phyloP scores from a whole-genome alignment of 129 eudicot genomes.

The Helianthus tuberosus region DNA sequence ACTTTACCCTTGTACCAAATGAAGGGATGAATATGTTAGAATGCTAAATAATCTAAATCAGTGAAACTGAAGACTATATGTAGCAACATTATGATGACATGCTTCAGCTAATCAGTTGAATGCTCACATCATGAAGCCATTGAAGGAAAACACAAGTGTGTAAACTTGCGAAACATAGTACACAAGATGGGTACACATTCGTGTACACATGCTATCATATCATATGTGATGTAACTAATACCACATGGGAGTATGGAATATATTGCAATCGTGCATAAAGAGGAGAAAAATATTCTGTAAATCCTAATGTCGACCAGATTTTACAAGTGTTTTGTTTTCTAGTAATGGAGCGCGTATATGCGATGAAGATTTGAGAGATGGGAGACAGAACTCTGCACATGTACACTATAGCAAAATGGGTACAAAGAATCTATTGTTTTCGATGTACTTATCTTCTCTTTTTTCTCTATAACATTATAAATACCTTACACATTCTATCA shows the following conservation, averaged over 20 bases:
- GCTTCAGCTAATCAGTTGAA: slow-evolving; percentile 1
- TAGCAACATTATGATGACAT: slow-evolving; percentile 16
- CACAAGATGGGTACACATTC: background rate
- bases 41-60: slow-evolving; percentile 5
- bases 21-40: background rate
- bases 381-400: slow-evolving; percentile 7
- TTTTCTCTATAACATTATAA: slow-evolving; percentile 37
- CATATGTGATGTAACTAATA: background rate
- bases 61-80: slow-evolving; percentile 10
- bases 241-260: slow-evolving; percentile 21
- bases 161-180: background rate
- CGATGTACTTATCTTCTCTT: slow-evolving; percentile 1
- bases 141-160: background rate
- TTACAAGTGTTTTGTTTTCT: slow-evolving; percentile 25
- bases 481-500: slow-evolving; percentile 32
- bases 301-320: slow-evolving; percentile 37
- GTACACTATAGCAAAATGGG: slow-evolving; percentile 21
- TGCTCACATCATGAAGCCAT: slow-evolving; percentile 3
- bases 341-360: slow-evolving; percentile 20
- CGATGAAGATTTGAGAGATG: slow-evolving; percentile 23
- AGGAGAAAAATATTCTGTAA: slow-evolving; percentile 45
- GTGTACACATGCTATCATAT: slow-evolving; percentile 1
- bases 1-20: background rate
- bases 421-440: slow-evolving; percentile 22
- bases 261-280: slow-evolving; percentile 31